Conservation (phyloP, 352 stramenopile species). For the Pythium folliculosum region DNA sequence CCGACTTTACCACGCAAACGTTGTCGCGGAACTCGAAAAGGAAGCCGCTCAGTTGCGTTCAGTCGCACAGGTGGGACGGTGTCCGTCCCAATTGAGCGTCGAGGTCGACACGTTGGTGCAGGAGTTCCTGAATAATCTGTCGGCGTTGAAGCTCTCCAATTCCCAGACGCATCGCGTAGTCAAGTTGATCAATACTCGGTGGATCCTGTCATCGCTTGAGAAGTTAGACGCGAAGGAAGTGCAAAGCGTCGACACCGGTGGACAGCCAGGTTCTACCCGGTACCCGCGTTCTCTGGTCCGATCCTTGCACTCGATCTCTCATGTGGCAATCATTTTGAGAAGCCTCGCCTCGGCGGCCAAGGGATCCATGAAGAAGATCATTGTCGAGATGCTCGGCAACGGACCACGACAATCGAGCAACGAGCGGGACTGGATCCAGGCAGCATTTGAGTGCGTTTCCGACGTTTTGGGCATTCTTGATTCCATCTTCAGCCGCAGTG, state of each 20-base stretch:
- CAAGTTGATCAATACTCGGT: conserved; percentile 20
- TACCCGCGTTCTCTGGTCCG: not conserved
- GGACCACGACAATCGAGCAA: not conserved
- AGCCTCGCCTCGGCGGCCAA: conserved; percentile 53
- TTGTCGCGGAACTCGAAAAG: not conserved
- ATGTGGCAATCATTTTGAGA: conserved; percentile 28
- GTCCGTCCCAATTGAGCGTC: not conserved
- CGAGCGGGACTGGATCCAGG: not conserved
- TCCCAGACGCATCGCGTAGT: conserved; percentile 29
- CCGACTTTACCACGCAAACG: not conserved
- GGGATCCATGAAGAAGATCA: conserved; percentile 51
- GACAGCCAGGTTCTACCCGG: not conserved
- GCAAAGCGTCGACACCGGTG: not conserved
- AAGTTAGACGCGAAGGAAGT: not conserved
- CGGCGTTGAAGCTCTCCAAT: conserved; percentile 30
- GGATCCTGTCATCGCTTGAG: conserved; percentile 14
- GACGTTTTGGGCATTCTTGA: conserved; percentile 3
- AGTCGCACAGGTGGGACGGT: not conserved
- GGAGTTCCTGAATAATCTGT: conserved; percentile 15
- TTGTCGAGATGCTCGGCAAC: conserved; percentile 16
- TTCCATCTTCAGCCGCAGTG: not conserved
- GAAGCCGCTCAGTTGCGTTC: not conserved
- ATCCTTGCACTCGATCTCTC: not conserved
- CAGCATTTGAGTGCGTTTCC: not conserved
- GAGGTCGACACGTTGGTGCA: conserved; percentile 9